Base-by-base conservation (phyloP, 176 grass and related monocot genomes). In the Elaeis guineensis region DNA sequence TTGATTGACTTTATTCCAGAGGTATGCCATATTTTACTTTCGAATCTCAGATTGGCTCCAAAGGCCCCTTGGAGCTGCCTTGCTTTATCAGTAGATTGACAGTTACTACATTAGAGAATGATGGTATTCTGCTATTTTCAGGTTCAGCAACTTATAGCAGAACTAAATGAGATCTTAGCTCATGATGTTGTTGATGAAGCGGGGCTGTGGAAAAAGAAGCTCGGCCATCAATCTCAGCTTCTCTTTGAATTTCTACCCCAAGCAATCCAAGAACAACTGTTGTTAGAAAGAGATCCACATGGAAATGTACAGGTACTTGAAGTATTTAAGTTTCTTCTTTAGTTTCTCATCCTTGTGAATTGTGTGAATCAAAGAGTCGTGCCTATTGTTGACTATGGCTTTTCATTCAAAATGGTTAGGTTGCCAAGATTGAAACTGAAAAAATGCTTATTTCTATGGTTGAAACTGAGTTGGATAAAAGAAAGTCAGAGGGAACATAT, bases 401-500 rank as follows among this genome's bases (percentile, higher is more conserved):
- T 4, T 2, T 23, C 63, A 48, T 22, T 54, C 57, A 8, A 63
- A 5, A 7, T 24, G 61, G 54, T 49, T 51, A 93, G 94, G 94
- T 98, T 69, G 88, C 94, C 16, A 98, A 98, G 83, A 98, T 98
- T 64, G 94, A 98, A 88, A 98, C 94, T 0, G 94, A 98, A 67
- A 98, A 98, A 80, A 98, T 98, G 94, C 73, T 98, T 56, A 98
- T 93, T 72, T 64, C 84, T 67, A 98, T 98, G 94, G 94, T 89
- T 78, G 94, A 98, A 79, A 93, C 85, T 51, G 88, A 98, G 71
- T 72, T 98, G 70, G 87, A 89, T 73, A 98, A 98, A 59, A 93
- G 94, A 64, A 98, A 78, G 74, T 70, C 64, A 28, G 82, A 78
- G 55, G 94, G 87, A 28, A 83, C 76, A 66, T 98, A 98, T 78